Percentiles rank a stretch among this genome's conserved stretches.
These are phyloP conservation scores for Taxillus chinensis DNA, from an alignment of 164 flowering plant genomes.

Conservation along the genomic window DNA sequence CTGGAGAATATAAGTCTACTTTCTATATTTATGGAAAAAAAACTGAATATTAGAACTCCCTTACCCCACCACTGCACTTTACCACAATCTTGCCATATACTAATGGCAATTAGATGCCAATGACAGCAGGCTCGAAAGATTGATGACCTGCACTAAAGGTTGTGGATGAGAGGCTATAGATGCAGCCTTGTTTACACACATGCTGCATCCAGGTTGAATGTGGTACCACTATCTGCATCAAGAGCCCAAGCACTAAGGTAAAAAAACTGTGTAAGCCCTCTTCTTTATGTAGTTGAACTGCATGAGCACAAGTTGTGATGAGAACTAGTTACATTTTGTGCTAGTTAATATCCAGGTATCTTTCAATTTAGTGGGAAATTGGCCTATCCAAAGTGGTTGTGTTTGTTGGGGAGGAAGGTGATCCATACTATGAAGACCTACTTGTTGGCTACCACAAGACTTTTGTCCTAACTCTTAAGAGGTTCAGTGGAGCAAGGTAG, in stretches of 20 bases:
- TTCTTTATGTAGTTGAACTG: too few species aligned
- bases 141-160: slow-evolving; percentile 51
- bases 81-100: not conserved
- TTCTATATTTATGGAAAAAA: too few species aligned
- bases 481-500: slow-evolving; percentile 47
- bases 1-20: not conserved
- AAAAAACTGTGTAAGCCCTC: too few species aligned
- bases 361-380: slow-evolving; percentile 63
- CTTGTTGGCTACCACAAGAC: slow-evolving; percentile 65
- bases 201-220: slow-evolving; percentile 53
- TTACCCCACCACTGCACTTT: not conserved
- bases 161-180: slow-evolving; percentile 76
- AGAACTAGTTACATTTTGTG: too few species aligned
- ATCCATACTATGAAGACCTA: slow-evolving; percentile 60
- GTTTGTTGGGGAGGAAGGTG: slow-evolving; percentile 69
- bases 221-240: slow-evolving; percentile 68
- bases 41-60: too few species aligned
- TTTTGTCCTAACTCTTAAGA: slow-evolving; percentile 39
- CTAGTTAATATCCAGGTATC: slow-evolving; percentile 37
- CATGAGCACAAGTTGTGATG: too few species aligned
- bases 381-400: slow-evolving; percentile 51
- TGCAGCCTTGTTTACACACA: slow-evolving; percentile 63
- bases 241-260: slow-evolving; percentile 72
- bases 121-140: slow-evolving; percentile 35
- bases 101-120: not conserved